Evolutionary conservation across 495 filamentous ascomycete genomes (phyloP).

Genomic region (Thermothielavioides terrestris): DNA sequence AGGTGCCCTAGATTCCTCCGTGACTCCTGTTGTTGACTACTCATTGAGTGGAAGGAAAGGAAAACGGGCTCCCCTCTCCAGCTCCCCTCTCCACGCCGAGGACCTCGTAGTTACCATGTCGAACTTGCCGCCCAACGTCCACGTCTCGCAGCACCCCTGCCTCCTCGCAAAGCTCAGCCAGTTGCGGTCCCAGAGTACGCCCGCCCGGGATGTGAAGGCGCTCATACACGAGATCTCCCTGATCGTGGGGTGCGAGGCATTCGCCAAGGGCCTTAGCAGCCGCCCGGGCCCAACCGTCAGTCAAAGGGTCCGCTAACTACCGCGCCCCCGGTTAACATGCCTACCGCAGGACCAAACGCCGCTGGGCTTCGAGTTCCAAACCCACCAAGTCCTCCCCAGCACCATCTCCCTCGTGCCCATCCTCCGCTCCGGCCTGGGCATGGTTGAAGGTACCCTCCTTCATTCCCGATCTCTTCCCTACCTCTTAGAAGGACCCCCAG

Average conservation of each 20-base stretch:
- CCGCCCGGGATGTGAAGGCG: conserved; percentile 65
- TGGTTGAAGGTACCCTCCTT: conserved; percentile 61
- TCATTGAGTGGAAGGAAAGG: too few species aligned
- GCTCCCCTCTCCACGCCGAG: neutral
- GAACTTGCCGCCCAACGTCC: conserved; percentile 58
- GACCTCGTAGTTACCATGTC: neutral
- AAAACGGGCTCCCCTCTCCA: neutral
- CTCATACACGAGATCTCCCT: conserved; percentile 79
- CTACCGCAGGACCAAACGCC: conserved; percentile 59
- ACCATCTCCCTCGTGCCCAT: conserved; percentile 82
- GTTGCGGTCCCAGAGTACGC: conserved; percentile 63
- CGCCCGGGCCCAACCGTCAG: conserved; percentile 38
- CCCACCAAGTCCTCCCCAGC: conserved; percentile 47
- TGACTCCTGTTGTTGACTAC: too few species aligned
- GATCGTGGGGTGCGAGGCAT: conserved; percentile 75
- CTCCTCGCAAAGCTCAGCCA: conserved; percentile 81
- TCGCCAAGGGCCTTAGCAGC: conserved; percentile 53
- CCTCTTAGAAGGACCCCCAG: too few species aligned
- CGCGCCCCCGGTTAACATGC: neutral
- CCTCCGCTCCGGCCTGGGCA: conserved; percentile 77
- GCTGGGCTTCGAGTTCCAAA: conserved; percentile 61
- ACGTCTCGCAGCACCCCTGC: conserved; percentile 80
- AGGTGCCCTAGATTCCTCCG: too few species aligned
- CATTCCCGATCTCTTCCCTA: neutral
- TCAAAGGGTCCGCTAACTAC: neutral